These are phyloP conservation scores for Hansfordia pulvinata DNA, from an alignment of 2,329 filamentous ascomycete species.

Conservation along the genomic window DNA sequence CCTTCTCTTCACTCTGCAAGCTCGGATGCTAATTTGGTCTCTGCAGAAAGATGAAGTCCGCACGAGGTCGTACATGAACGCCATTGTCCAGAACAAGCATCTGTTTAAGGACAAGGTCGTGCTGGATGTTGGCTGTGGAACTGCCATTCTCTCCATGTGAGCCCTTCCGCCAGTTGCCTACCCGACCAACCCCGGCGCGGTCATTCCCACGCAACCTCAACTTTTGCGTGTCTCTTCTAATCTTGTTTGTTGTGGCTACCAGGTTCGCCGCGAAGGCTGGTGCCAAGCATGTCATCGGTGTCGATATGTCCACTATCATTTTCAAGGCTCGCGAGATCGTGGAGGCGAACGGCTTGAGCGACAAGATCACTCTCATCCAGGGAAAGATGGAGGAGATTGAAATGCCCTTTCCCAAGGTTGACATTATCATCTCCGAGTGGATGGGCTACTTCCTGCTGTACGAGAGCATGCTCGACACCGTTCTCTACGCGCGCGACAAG, in stretches of 20 bases:
- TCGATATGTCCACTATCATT: constrained; percentile 99
- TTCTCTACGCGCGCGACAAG: constrained; percentile 87
- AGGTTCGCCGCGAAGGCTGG: constrained; percentile 97
- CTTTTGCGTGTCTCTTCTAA: constrained; percentile 5
- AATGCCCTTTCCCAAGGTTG: constrained; percentile 86
- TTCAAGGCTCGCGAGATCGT: constrained; percentile 97
- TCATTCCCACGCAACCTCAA: constrained; percentile 4
- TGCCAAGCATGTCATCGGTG: constrained; percentile 95
- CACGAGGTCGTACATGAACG: constrained; percentile 90
- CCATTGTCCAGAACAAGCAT: constrained; percentile 94
- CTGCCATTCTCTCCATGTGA: constrained; percentile 96
- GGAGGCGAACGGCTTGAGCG: constrained; percentile 74
- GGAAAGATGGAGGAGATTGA: constrained; percentile 99
- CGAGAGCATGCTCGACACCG: constrained; percentile 97
- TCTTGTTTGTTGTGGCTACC: constrained; percentile 5
- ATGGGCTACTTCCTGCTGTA: constrained; percentile 99
- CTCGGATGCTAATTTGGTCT: constrained; percentile 3
- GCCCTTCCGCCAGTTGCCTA: constrained; percentile 20
- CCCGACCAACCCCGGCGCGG: constrained; percentile 1
- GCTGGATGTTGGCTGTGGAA: constrained; percentile 94
- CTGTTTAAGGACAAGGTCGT: constrained; percentile 75
- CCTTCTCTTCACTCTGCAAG: constrained; percentile 7
- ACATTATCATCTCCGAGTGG: constrained; percentile 99
- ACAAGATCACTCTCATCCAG: constrained; percentile 95
- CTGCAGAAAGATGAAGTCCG: constrained; percentile 92